Evolutionary conservation across 345 rosid species (phyloP).

Genomic region (Hibiscus tridactylites): DNA sequence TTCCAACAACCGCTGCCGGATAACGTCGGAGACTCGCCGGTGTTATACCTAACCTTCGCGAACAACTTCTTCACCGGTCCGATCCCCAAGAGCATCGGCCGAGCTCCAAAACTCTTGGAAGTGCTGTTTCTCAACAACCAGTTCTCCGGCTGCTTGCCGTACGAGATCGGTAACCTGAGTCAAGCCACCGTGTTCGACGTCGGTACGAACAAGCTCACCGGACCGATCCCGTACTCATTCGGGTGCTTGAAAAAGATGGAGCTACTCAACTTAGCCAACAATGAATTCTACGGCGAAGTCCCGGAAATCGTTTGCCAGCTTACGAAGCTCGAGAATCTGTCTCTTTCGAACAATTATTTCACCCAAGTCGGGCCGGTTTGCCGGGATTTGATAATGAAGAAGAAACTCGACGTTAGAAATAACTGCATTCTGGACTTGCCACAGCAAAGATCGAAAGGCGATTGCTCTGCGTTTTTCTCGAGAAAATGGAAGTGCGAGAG

Average conservation of each 20-base stretch:
- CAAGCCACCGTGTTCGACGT: slow-evolving; percentile 34
- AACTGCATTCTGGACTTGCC: slow-evolving; percentile 56
- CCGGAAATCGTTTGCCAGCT: slow-evolving; percentile 49
- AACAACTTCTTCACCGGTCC: slow-evolving; percentile 38
- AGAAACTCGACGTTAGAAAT: slow-evolving; percentile 30
- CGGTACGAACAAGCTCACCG: slow-evolving; percentile 33
- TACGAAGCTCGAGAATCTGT: slow-evolving; percentile 22
- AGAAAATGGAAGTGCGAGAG: slow-evolving; percentile 9
- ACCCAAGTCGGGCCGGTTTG: slow-evolving; percentile 49
- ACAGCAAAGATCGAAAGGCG: slow-evolving; percentile 22
- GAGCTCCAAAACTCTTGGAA: slow-evolving; percentile 29
- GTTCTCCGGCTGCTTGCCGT: slow-evolving; percentile 45
- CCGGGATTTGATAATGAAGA: slow-evolving; percentile 24
- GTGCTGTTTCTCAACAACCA: slow-evolving; percentile 42
- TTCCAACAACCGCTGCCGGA: slow-evolving; percentile 32
- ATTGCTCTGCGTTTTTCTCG: slow-evolving; percentile 33
- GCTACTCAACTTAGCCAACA: slow-evolving; percentile 29
- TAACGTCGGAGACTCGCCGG: slow-evolving; percentile 38
- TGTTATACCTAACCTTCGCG: slow-evolving; percentile 46
- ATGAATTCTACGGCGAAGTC: slow-evolving; percentile 33
- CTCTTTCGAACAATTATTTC: slow-evolving; percentile 42
- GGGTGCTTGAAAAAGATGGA: slow-evolving; percentile 36
- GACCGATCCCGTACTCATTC: slow-evolving; percentile 47
- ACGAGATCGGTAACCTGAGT: slow-evolving; percentile 39
- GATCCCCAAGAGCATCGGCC: slow-evolving; percentile 46